Conservation (phyloP, 2,329 filamentous ascomycete species). For the Botrytis medusae region DNA sequence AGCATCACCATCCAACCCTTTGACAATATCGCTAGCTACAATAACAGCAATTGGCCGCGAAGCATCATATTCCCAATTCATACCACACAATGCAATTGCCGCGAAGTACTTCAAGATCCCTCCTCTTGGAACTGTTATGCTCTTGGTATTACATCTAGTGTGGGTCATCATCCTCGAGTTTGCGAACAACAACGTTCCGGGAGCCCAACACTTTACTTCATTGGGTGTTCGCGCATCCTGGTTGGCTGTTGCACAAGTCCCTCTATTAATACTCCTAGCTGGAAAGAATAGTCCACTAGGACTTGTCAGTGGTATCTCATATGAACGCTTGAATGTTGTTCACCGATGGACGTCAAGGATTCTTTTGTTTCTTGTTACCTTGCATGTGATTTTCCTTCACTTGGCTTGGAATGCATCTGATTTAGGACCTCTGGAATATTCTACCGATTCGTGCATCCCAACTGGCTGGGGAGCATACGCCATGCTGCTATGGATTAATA, state of each 20-base stretch:
- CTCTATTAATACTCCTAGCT: conserved; percentile 61
- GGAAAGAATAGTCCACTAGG: conserved; percentile 62
- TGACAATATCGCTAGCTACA: conserved; percentile 34
- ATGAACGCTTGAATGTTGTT: conserved; percentile 71
- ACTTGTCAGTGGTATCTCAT: conserved; percentile 59
- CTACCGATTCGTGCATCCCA: conserved; percentile 38
- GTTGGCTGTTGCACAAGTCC: conserved; percentile 63
- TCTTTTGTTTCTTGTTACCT: conserved; percentile 61
- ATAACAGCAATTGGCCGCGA: conserved; percentile 41
- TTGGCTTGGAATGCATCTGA: conserved; percentile 34
- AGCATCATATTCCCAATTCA: conserved; percentile 40
- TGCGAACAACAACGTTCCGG: conserved; percentile 40
- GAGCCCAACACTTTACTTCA: conserved; percentile 33
- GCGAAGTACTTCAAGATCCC: conserved; percentile 32
- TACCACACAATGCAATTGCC: conserved; percentile 26
- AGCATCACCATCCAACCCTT: conserved; percentile 37
- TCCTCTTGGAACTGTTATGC: conserved; percentile 41
- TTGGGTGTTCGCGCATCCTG: conserved; percentile 65
- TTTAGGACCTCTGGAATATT: conserved; percentile 32
- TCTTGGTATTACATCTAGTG: conserved; percentile 43
- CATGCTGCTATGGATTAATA: conserved; percentile 63
- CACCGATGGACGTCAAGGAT: conserved; percentile 70
- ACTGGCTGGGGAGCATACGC: conserved; percentile 64
- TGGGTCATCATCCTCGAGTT: conserved; percentile 43
- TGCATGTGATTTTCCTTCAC: conserved; percentile 34